Base-by-base conservation (phyloP, 2,329 filamentous ascomycete genomes). In the Colletotrichum godetiae region DNA sequence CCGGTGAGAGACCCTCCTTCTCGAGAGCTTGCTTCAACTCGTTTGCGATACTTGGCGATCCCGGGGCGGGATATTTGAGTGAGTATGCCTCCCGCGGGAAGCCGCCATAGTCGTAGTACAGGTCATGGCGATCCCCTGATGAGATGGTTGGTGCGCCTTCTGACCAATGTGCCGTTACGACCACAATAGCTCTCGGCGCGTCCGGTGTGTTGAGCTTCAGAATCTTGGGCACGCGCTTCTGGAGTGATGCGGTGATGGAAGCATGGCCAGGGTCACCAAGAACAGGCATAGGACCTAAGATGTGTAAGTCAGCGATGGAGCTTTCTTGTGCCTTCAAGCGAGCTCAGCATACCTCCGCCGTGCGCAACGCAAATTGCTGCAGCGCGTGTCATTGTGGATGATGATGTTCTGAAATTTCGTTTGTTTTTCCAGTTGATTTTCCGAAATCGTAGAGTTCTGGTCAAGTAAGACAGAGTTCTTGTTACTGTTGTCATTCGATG, bases 121-220 rank as follows among this genome's bases (percentile, higher is more conserved):
- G 81, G 2, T 81, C 77, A 68, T 87, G 90, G 29, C 82, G 83
- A 24, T 81, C 76, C 4, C 77, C 86, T 3, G 86, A 88, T 13
- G 87, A 89, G 71, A 92, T 86, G 55, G 84, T 86, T 1, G 89
- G 89, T 10, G 79, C 80, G 15, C 75, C 59, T 3, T 86, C 86
- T 2, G 84, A 85, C 89, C 89, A 91, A 81, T 91, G 89, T 4
- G 89, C 89, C 0, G 89, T 91, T 15, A 91, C 84, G 37, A 91
- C 80, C 11, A 90, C 81, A 58, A 91, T 89, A 29, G 87, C 89
- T 11, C 82, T 82, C 0, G 85, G 87, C 13, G 86, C 83, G 1
- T 86, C 81, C 1, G 86, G 78, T 0, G 88, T 89, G 52, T 85
- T 84, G 2, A 92, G 84, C 75, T 85, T 84, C 59, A 92, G 85